Evolutionary conservation across 202 grass and related monocot species (phyloP), one percentile per base, ranked within the genome.

Genomic region (Zizania palustris): DNA sequence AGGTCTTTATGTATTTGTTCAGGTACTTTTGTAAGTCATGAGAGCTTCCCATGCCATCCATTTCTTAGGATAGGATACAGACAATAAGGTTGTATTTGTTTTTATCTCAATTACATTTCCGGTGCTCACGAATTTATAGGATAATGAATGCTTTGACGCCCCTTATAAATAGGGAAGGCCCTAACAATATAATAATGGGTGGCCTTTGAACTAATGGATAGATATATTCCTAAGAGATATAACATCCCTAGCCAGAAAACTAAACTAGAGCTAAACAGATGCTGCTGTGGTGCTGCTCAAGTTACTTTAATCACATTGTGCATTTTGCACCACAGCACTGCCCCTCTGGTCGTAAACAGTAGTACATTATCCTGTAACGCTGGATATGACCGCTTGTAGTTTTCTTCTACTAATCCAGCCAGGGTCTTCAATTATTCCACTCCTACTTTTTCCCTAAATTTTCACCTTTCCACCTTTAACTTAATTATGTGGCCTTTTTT

Each of bases 1-100:
- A 62, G 88, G 83, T 20, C 80, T 94, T 69, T 89, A 91, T 75
- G 78, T 53, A 85, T 85, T 94, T 79, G 92, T 89, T 84, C 92
- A 94, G 88, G 92, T 94, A 41, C 11, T 59, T 60, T 38, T 35
- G 28, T 19, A 63, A 28, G 45, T 53, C 56, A 8, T 72, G 7
- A 63, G 45, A 55, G 3, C 55, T 73, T 19, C 36, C 45, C 5
- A 60, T 78, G 67, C 60, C 3, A 36, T 80, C 11, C 36, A 65
- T 36, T 53, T 65, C 13, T 38, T 33, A 60, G 12, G 34, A 69
- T 76, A 49, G 11, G 11, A 45, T 45, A 45, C 12, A 48, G 3
- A 11, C 45, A 7, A 51, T 18, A 50, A 13, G 46, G 46, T 54
- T 54, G 15, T 45, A 6, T 71, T 71, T 45, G 9, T 3, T 16